Percentiles rank a stretch among this genome's conserved stretches.
Conservation (phyloP, 2,329 filamentous ascomycete genomes). For the Fusarium austroafricanum region DNA sequence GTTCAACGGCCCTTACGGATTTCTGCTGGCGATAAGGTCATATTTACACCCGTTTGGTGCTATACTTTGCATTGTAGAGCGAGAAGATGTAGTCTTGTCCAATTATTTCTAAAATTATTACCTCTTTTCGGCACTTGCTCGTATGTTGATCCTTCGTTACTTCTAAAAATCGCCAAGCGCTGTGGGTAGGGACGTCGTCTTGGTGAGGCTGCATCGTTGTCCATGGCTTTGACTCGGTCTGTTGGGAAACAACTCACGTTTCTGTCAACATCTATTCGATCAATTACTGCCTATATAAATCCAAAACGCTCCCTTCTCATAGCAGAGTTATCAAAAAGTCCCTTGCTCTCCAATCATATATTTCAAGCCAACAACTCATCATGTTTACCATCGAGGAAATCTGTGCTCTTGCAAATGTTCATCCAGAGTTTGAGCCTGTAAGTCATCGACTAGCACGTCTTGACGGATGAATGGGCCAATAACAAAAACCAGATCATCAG, state of each 20-base stretch:
- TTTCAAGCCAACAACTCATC: not conserved
- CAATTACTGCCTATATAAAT: conserved; percentile 12
- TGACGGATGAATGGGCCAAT: not conserved
- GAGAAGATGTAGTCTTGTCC: not conserved
- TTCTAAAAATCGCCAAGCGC: not conserved
- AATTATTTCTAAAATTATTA: conserved; percentile 1
- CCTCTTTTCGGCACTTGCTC: not conserved
- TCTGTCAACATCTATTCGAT: conserved; percentile 1
- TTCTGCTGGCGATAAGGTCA: conserved; percentile 22
- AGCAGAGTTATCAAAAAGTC: not conserved
- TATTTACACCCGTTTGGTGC: conserved; percentile 9
- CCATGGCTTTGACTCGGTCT: not conserved
- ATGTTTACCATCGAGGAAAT: conserved; percentile 47
- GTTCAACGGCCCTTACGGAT: conserved; percentile 11
- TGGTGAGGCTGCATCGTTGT: not conserved
- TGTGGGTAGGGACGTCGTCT: not conserved
- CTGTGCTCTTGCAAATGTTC: conserved; percentile 33
- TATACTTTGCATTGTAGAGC: not conserved
- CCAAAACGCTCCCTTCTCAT: not conserved
- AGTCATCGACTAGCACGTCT: not conserved
- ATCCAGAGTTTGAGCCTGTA: conserved; percentile 36
- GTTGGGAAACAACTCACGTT: not conserved
- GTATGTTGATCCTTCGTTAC: not conserved
- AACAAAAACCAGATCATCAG: conserved; percentile 18
- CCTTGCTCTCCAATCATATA: too few species aligned